Percentiles rank a stretch among this genome's conserved stretches.
Evolutionary conservation across 495 filamentous ascomycete species (phyloP).

Genomic region (Hypoxylon crocopeplum): DNA sequence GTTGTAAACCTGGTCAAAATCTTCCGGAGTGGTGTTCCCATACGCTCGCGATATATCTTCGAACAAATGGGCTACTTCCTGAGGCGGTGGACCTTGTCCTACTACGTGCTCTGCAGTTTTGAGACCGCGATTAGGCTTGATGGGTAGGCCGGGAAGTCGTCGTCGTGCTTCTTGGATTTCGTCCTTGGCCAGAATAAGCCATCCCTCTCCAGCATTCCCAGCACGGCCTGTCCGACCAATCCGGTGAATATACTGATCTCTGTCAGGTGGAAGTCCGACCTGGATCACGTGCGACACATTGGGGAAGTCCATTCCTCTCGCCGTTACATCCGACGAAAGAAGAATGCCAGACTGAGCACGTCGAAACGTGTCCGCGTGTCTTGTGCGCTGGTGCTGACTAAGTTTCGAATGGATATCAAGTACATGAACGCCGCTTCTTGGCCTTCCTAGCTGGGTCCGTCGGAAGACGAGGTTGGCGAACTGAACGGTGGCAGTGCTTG

Average conservation of each 20-base stretch:
- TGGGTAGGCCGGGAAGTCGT: constrained; percentile 68
- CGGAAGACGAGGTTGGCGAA: constrained; percentile 68
- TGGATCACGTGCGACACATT: constrained; percentile 92
- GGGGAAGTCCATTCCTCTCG: constrained; percentile 96
- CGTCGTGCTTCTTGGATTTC: constrained; percentile 60
- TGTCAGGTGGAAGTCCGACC: constrained; percentile 70
- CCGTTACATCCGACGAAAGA: constrained; percentile 92
- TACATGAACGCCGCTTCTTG: constrained; percentile 45
- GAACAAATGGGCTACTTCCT: constrained; percentile 47
- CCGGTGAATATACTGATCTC: constrained; percentile 89
- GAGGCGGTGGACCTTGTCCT: constrained; percentile 43
- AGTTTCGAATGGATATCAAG: constrained; percentile 83
- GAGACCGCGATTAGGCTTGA: constrained; percentile 61
- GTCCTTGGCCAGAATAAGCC: constrained; percentile 68
- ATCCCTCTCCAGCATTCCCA: constrained; percentile 80
- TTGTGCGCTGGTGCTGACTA: constrained; percentile 69
- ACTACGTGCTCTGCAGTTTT: constrained; percentile 58
- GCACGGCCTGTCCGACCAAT: constrained; percentile 77
- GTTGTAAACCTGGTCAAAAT: constrained; percentile 48
- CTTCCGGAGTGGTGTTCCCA: constrained; percentile 36
- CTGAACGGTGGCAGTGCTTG: constrained; percentile 73
- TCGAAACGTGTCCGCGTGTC: constrained; percentile 75
- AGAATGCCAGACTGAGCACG: constrained; percentile 69
- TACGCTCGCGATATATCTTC: constrained; percentile 44
- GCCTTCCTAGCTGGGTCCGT: constrained; percentile 22